Evolutionary conservation across 176 grass and related monocot genomes (phyloP).

Genomic region (Oryza punctata): DNA sequence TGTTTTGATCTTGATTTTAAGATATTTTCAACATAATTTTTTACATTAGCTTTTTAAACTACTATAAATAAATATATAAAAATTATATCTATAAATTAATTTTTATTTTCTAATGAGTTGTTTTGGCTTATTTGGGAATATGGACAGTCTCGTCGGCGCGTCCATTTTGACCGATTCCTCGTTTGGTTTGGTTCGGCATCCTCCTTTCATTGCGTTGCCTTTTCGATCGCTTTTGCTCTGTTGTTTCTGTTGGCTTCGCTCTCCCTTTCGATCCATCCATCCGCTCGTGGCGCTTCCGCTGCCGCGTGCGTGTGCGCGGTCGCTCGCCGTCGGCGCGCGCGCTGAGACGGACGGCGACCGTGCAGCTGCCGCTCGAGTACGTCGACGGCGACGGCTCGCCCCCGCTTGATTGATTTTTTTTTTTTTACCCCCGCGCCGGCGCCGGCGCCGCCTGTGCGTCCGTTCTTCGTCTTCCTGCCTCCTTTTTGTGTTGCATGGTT

Average conservation of each 20-base stretch:
- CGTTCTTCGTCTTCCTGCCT: too few relatives aligned
- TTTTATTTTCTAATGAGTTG: too few relatives aligned
- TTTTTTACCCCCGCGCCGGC: too few relatives aligned
- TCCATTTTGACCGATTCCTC: neutral
- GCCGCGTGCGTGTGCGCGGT: neutral
- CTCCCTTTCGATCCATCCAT: neutral
- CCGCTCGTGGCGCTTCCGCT: neutral
- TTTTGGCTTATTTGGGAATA: too few relatives aligned
- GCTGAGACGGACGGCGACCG: conserved; percentile 3
- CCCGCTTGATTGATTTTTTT: neutral
- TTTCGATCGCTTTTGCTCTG: neutral
- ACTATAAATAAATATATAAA: too few relatives aligned
- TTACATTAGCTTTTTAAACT: too few relatives aligned
- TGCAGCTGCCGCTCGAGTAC: neutral
- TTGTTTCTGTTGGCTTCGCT: neutral
- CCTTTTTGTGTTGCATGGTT: too few relatives aligned
- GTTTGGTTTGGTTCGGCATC: neutral
- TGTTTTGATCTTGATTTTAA: too few relatives aligned
- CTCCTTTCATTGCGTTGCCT: neutral
- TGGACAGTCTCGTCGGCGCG: too few relatives aligned
- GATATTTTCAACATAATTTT: too few relatives aligned
- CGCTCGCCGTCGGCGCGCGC: neutral
- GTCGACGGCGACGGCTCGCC: neutral
- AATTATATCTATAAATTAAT: too few relatives aligned
- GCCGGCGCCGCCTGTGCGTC: too few relatives aligned